Evolutionary conservation across 2,329 filamentous ascomycete species (phyloP), one percentile per base, ranked within the genome.

Genomic region (Trematosphaeria pertusa): DNA sequence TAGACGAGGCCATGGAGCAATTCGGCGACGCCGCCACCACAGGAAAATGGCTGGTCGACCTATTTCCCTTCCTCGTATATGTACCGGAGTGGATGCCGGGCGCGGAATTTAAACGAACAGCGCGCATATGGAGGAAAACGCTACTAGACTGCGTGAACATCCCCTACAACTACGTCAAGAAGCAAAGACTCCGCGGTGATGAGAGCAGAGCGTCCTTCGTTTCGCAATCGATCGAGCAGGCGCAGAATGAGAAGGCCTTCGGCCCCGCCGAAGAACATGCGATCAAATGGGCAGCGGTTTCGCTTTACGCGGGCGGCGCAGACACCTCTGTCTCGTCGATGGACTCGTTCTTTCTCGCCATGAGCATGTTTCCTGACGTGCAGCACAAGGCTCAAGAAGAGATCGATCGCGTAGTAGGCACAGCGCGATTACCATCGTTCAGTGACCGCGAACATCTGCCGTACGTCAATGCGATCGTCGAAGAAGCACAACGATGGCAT

Each of bases 81-180:
- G 26, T 78, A 1, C 78, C 78, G 0, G 64, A 73, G 2, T 78
- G 76, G 73, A 52, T 75, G 14, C 78, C 76, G 2, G 77, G 78
- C 0, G 66, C 74, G 12, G 59, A 58, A 11, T 78, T 75, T 55
- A 73, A 77, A 44, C 48, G 56, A 3, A 73, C 61, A 2, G 75
- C 71, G 2, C 60, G 60, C 24, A 57, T 7, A 73, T 67, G 64
- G 57, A 12, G 31, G 51, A 62, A 20, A 30, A 37, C 9, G 54
- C 46, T 3, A 52, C 54, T 4, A 15, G 20, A 9, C 61, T 56
- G 5, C 50, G 61, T 62, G 3, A 62, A 74, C 5, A 56, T 58
- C 19, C 76, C 76, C 0, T 78, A 75, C 50, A 60, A 50, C 0
- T 75, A 75, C 38, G 73, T 74, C 2, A 64, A 68, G 47, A 52